phyloP scores from a whole-genome alignment of 495 filamentous ascomycete genomes.

The Stereocaulon alpinum region DNA sequence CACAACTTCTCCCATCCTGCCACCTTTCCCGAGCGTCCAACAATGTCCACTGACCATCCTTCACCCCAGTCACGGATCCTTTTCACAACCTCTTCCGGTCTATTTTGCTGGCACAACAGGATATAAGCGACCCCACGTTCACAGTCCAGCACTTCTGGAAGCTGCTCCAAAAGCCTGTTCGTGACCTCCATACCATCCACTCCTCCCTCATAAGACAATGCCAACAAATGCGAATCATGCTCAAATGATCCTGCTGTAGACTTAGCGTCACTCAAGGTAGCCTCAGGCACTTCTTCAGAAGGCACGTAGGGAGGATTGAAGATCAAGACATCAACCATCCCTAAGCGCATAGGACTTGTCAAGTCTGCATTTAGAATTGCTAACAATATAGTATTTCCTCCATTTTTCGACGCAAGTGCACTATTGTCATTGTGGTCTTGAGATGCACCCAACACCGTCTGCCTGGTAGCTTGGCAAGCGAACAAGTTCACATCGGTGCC shows the following conservation, averaged over 20 bases:
- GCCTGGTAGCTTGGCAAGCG: constrained; percentile 58
- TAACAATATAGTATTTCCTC: constrained; percentile 36
- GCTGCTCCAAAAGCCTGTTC: constrained; percentile 55
- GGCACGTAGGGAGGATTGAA: constrained; percentile 98
- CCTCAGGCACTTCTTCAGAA: constrained; percentile 54
- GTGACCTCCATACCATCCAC: constrained; percentile 89
- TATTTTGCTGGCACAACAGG: constrained; percentile 74
- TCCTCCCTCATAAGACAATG: constrained; percentile 81
- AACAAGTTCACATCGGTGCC: constrained; percentile 74
- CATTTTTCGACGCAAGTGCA: neutral
- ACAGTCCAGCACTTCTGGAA: constrained; percentile 51
- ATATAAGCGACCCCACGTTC: constrained; percentile 74
- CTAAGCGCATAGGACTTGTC: constrained; percentile 40
- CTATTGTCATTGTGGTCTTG: constrained; percentile 15
- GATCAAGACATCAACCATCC: constrained; percentile 67
- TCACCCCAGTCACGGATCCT: constrained; percentile 47
- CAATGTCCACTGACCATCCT: constrained; percentile 66
- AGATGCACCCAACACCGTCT: constrained; percentile 52
- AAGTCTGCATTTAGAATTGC: constrained; percentile 59
- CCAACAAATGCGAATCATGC: constrained; percentile 68
- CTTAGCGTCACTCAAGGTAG: constrained; percentile 29
- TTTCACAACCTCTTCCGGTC: constrained; percentile 40
- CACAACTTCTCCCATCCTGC: constrained; percentile 89
- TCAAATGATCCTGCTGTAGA: constrained; percentile 40
- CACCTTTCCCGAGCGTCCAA: constrained; percentile 70